Conservation (phyloP, 2,329 filamentous ascomycete species). For the Orbilia javanica region DNA sequence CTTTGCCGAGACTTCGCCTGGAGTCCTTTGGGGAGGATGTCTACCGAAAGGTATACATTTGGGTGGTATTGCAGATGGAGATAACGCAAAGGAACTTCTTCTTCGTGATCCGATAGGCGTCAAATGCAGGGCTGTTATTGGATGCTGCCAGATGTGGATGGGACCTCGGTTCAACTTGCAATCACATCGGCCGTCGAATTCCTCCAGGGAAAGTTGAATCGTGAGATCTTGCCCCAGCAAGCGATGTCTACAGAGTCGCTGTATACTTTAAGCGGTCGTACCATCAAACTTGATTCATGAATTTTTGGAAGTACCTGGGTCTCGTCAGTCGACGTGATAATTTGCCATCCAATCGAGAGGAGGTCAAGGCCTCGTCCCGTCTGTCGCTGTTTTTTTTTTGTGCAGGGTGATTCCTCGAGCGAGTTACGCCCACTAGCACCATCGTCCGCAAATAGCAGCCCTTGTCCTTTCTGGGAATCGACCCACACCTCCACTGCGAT, state of each 20-base stretch:
- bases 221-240: conserved; percentile 43
- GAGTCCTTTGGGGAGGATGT: conserved; percentile 10
- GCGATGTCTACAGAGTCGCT: conserved; percentile 49
- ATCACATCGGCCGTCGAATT: conserved; percentile 40
- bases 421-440: conserved; percentile 48
- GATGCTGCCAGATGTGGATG: conserved; percentile 41
- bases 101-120: conserved; percentile 58
- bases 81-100: conserved; percentile 56
- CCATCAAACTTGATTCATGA: conserved; percentile 21
- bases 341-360: conserved; percentile 47
- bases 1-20: conserved; percentile 9
- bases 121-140: conserved; percentile 55
- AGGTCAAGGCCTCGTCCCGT: conserved; percentile 43
- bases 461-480: conserved; percentile 43
- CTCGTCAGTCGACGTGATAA: conserved; percentile 27
- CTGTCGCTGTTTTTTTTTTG: conserved; percentile 56
- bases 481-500: conserved; percentile 51
- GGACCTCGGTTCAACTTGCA: conserved; percentile 55
- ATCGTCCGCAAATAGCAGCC: conserved; percentile 58
- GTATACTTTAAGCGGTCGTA: conserved; percentile 8
- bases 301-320: not conserved
- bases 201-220: conserved; percentile 33
- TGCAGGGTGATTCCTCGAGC: conserved; percentile 52
- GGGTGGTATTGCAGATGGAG: conserved; percentile 56
- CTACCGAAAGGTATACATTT: conserved; percentile 32